Evolutionary conservation across 2,329 filamentous ascomycete species (phyloP), one percentile per base, ranked within the genome.

Genomic region (Westerdykella aurantiaca): DNA sequence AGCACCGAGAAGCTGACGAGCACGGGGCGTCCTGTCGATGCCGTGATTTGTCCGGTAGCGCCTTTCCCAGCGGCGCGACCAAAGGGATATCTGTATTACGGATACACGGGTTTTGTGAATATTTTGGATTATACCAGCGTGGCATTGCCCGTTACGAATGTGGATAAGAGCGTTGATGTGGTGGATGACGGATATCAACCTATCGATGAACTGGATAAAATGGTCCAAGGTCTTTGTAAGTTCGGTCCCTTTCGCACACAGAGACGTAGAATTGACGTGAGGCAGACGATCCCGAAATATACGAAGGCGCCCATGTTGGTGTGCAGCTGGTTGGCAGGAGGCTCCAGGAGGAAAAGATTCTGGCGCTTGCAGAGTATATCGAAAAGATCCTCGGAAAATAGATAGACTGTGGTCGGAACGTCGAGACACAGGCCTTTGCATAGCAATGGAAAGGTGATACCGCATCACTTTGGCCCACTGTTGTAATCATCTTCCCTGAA

Each of bases 401-500:
- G n/a, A 16, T 13, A 16, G 6, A 14, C 9, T 29, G 7, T 35
- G 33, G n/a, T 3, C 10, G 33, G 13, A 35, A 11, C 5, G n/a
- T 21, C 18, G 25, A 9, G 5, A 10, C 5, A 35, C 9, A 14
- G 33, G 33, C 7, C 5, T 35, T 14, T 14, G 9, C 33, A 18
- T 35, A 9, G n/a, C 3, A 4, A 3, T 35, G 5, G 33, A 35
- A 13, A 3, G 33, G n/a, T n/a, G 4, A 38, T 25, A 4, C 14
- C 37, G 6, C 41, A 49, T 31, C 37, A 37, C 35, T 53, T 35
- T 2, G 56, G 51, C 7, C 56, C 59, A 33, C 48, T 60, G 14
- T 58, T 54, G 44, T 52, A 64, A 4, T 48, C 39, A 21, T 64
- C 60, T 44, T 78, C 73, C 40, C 75, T 69, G 70, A 81, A 85